Conservation (phyloP, 2,329 filamentous ascomycete genomes). For the Aureobasidium pullulans region DNA sequence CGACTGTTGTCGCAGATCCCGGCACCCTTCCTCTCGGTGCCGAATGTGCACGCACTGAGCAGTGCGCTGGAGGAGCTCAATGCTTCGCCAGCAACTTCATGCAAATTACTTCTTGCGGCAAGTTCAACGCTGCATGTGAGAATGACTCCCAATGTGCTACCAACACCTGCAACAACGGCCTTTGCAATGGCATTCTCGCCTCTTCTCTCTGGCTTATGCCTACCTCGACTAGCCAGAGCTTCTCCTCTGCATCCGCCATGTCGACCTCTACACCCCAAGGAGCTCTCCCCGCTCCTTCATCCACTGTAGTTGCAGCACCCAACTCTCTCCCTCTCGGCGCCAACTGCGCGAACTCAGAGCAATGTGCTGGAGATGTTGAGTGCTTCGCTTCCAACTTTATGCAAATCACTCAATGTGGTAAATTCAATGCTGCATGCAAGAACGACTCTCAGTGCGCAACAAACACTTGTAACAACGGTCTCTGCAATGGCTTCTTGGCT, state of each 20-base stretch:
- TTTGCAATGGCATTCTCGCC: slow-evolving; percentile 21
- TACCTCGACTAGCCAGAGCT: not conserved
- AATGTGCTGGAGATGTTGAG: slow-evolving; percentile 18
- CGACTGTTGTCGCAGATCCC: slow-evolving; percentile 17
- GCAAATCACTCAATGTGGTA: slow-evolving; percentile 19
- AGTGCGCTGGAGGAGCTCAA: slow-evolving; percentile 18
- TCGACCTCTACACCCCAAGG: not conserved
- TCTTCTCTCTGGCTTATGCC: not conserved
- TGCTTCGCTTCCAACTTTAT: slow-evolving; percentile 18
- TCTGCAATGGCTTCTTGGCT: slow-evolving; percentile 21
- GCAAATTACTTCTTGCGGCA: slow-evolving; percentile 19
- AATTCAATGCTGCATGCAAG: slow-evolving; percentile 21
- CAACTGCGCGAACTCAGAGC: slow-evolving; percentile 16
- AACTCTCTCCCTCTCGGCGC: slow-evolving; percentile 19
- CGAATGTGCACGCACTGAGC: slow-evolving; percentile 16
- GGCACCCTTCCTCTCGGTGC: slow-evolving; percentile 20
- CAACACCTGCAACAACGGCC: slow-evolving; percentile 22
- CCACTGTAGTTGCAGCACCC: slow-evolving; percentile 17
- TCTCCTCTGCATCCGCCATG: not conserved
- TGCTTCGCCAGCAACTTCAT: slow-evolving; percentile 19
- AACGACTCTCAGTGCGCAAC: slow-evolving; percentile 20
- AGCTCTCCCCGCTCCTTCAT: not conserved
- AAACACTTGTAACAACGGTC: slow-evolving; percentile 22
- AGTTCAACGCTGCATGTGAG: slow-evolving; percentile 21
- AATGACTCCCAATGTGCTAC: slow-evolving; percentile 20